Evolutionary conservation across 1,284 basidiomycete species (phyloP).

Genomic region (Ceratobasidium sp.): DNA sequence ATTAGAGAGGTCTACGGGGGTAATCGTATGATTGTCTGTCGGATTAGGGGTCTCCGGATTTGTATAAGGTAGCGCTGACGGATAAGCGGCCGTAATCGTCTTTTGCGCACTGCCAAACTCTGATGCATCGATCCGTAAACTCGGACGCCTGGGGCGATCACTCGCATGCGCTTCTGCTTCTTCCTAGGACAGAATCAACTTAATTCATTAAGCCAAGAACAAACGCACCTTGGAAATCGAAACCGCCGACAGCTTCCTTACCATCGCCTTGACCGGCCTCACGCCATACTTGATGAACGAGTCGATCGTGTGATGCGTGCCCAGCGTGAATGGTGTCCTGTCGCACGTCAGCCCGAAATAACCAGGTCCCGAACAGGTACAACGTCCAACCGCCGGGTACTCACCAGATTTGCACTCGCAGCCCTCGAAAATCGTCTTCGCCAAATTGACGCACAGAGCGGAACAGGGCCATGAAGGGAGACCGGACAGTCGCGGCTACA

Average conservation of each 20-base stretch:
- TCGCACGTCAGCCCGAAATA: background rate
- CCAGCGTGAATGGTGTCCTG: conserved; percentile 24
- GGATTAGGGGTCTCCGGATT: too few relatives aligned
- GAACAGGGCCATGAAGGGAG: conserved; percentile 15
- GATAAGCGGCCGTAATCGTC: too few relatives aligned
- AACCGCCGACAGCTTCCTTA: too few relatives aligned
- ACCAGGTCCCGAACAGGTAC: background rate
- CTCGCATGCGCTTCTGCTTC: too few relatives aligned
- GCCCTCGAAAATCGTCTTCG: conserved; percentile 23
- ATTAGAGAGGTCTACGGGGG: background rate
- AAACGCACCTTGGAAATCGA: too few relatives aligned
- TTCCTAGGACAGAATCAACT: too few relatives aligned
- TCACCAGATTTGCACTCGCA: conserved; percentile 24
- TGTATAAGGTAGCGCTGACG: too few relatives aligned
- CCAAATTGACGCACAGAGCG: conserved; percentile 1
- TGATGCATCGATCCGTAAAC: too few relatives aligned
- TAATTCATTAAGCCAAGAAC: too few relatives aligned
- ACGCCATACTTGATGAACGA: background rate
- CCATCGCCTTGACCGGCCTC: background rate
- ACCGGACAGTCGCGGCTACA: conserved; percentile 9
- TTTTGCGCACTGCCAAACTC: too few relatives aligned
- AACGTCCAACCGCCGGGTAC: background rate
- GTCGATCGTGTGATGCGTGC: conserved; percentile 23
- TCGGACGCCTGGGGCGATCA: too few relatives aligned
- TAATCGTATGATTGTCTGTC: background rate